Base-by-base conservation (phyloP, 192 early-diverging fungal species). In the Coemansia sp. region DNA sequence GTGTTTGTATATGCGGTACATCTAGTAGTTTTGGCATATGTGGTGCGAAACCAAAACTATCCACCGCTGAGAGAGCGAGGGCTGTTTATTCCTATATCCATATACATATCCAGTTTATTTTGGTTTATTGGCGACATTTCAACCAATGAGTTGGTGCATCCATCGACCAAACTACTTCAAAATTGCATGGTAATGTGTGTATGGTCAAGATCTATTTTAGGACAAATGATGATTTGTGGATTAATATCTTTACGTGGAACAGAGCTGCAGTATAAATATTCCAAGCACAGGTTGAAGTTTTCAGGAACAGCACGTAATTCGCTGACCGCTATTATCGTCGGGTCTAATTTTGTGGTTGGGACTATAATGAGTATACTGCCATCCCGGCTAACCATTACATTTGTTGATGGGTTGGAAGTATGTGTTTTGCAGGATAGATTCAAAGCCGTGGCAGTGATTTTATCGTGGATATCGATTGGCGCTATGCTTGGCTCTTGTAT, bases 121-220 rank as follows among this genome's bases (percentile, higher is more conserved):
- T 73, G 63, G 58, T 79, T 55, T 52, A 34, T 70, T 26, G 70
- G 77, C 26, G 77, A 73, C 38, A 40, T 68, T 13, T 23, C 33
- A 0, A 34, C 70, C 18, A 62, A 73, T 39, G 62, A 62, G 10
- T 35, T 79, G 56, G 27, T 72, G 1, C 70, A 72, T 19, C 39
- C 40, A 14, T 11, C 35, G 13, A 49, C 17, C 21, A 17, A 19
- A 3, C 41, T 45, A 8, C 29, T 66, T 1, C 3, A 8, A 14
- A 65, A 63, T 37, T 79, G 77, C 26, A 35, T 73, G 0, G 53
- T 79, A 5, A 50, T 33, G 1, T 52, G 30, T 3, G 27, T 79
- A 1, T 79, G 77, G 77, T 29, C 73, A 45, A 62, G 70, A 21
- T 51, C 66, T 1, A 37, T 64, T 5, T 35, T 61, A 23, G 77